Evolutionary conservation across 2,329 filamentous ascomycete species (phyloP), one percentile per base, ranked within the genome.

Genomic region (Nothophaeocryptopus gaeumannii): DNA sequence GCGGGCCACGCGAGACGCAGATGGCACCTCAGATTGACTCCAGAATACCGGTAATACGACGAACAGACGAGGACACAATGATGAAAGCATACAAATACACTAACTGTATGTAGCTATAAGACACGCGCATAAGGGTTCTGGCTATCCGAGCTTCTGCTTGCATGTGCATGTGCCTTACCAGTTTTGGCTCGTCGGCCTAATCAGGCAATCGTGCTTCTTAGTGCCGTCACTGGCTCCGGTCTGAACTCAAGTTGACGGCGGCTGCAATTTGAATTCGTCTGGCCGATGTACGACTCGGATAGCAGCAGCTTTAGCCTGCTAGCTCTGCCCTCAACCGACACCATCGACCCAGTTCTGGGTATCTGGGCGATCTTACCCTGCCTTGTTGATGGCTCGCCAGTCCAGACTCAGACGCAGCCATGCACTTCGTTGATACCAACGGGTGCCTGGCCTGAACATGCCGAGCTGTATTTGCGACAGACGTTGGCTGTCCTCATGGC

Each of bases 291-390:
- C 36, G 37, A 37, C 20, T 42, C 39, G 20, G 13, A 39, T 8
- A 52, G 31, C 37, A 34, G 33, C 26, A 38, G 26, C 33, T 44
- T 45, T 36, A 26, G 29, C 29, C 14, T 20, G 36, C 35, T 45
- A 38, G 44, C 39, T 39, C 20, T 32, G 30, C 39, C 30, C 41
- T 51, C 48, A 51, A 47, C 48, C 29, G 15, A n/a, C 40, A n/a
- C 9, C n/a, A 16, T 20, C 34, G 38, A n/a, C 36, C 14, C 16
- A 15, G 14, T 36, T 29, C 29, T 36, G 30, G 39, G 38, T 14
- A 42, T 31, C 33, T 35, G 47, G 49, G 34, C 38, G 15, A 30
- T 36, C 36, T 37, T 34, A 7, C 20, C 20, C 20, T 26, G 20
- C 20, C 20, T 26, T 3, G 20, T 26, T 26, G 20, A 30, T 39